phyloP scores from a whole-genome alignment of 139 green algal species.

The Tetraselmis chui region DNA sequence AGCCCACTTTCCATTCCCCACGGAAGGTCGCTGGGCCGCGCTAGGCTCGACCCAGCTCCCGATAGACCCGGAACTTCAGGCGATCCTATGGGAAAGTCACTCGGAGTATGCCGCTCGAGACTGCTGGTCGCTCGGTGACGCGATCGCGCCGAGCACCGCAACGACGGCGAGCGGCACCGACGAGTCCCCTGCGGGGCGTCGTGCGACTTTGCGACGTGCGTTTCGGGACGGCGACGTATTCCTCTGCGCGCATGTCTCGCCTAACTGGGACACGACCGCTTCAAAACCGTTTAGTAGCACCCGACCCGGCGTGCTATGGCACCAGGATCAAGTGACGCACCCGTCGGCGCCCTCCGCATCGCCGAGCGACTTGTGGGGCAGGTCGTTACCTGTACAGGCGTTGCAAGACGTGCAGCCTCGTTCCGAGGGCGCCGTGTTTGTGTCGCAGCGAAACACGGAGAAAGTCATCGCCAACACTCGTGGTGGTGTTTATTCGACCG shows the following conservation, averaged over 20 bases:
- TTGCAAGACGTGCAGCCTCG: not conserved
- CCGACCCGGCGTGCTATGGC: conserved; percentile 19
- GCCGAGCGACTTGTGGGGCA: conserved; percentile 9
- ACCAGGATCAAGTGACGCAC: conserved; percentile 5
- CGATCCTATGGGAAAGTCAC: not conserved
- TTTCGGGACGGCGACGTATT: conserved; percentile 21
- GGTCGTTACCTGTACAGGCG: conserved; percentile 13
- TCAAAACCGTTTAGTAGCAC: not conserved
- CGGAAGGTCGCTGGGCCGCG: conserved; percentile 7
- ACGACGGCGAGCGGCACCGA: not conserved
- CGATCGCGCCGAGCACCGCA: not conserved
- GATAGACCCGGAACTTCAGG: conserved; percentile 5
- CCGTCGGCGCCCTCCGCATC: no score
- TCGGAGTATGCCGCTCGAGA: conserved; percentile 9
- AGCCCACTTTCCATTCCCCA: conserved; percentile 22
- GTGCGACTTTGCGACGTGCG: conserved; percentile 6
- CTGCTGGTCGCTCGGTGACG: conserved; percentile 12
- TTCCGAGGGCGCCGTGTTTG: conserved; percentile 12
- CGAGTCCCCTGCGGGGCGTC: not conserved
- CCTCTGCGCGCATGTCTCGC: conserved; percentile 1
- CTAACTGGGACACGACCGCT: not conserved
- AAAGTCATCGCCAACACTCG: not conserved
- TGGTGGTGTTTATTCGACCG: not conserved
- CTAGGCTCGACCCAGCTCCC: conserved; percentile 11
- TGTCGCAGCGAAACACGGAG: conserved; percentile 15